These are phyloP conservation scores for Lasiosphaeria ovina DNA, from an alignment of 495 filamentous ascomycete species.

Conservation along the genomic window DNA sequence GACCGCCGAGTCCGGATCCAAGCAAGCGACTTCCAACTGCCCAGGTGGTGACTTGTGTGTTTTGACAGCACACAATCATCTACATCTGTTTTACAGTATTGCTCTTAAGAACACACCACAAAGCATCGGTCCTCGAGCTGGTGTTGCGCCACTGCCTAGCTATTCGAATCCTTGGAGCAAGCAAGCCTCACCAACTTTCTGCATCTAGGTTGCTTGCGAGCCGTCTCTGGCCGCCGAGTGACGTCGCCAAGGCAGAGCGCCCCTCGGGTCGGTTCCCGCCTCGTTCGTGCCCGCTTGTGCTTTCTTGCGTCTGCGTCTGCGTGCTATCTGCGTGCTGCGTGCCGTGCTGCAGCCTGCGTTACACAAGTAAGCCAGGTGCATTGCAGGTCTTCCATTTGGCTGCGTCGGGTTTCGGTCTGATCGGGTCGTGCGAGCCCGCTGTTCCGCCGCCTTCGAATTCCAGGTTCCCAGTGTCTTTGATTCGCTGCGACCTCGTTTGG, in stretches of 20 bases:
- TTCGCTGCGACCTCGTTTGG: neutral
- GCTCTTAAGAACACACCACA: neutral
- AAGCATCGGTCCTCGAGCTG: too few relatives aligned
- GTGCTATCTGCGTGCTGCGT: neutral
- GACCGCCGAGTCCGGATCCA: too few relatives aligned
- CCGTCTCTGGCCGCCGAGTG: conserved; percentile 7
- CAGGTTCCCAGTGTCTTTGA: neutral
- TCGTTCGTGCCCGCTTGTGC: conserved; percentile 3
- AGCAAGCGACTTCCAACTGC: neutral
- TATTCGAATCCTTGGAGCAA: too few relatives aligned
- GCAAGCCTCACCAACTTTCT: too few relatives aligned
- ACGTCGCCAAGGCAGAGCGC: conserved; percentile 23
- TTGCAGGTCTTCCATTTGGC: neutral
- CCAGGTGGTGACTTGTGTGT: neutral
- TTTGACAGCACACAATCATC: conserved; percentile 1
- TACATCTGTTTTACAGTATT: neutral
- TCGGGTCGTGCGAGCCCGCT: neutral
- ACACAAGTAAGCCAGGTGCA: conserved; percentile 9
- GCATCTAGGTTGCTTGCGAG: too few relatives aligned
- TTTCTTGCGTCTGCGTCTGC: neutral
- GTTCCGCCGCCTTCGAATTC: neutral
- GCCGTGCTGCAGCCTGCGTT: conserved; percentile 12
- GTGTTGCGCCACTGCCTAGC: too few relatives aligned
- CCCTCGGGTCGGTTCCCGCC: conserved; percentile 21
- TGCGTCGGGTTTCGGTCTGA: neutral